Base-by-base conservation (phyloP, 2,329 filamentous ascomycete genomes). In the Acephala macrosclerotiorum region DNA sequence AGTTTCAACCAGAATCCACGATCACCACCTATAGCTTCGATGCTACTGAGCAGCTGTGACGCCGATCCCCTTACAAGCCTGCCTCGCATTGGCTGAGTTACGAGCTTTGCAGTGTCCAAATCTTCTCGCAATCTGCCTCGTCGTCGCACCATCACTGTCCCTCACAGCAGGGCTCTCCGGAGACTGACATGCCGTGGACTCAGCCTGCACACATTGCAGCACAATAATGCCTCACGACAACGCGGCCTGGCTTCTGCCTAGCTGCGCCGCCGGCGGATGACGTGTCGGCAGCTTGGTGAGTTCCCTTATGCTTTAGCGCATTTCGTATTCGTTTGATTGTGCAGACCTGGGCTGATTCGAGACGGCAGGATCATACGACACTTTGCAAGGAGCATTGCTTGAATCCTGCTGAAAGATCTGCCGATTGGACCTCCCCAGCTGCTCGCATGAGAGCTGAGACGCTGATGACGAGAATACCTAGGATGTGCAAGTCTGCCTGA, bases 71-170 rank as follows among this genome's bases (percentile, higher is more conserved):
- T n/a, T n/a, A 26, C 8, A n/a, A 61, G 14, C 40, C 16, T 22
- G 29, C 56, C 56, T 68, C 58, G 64, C 51, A 66, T 66, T 66
- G 56, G 66, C 59, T 40, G 25, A 68, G 56, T 66, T 70, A 68
- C 61, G 61, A 68, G 68, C 62, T 33, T 40, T 68, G 51, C 51
- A 35, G 38, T 61, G 58, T 38, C 22, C 58, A n/a, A 45, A n/a
- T n/a, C 16, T 56, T 67, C 53, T 20, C 60, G 65, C 55, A 53
- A 58, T 66, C 53, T 29, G n/a, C n/a, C n/a, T n/a, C n/a, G n/a
- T n/a, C n/a, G n/a, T n/a, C n/a, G n/a, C n/a, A n/a, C n/a, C n/a
- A 69, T 69, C 47, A 69, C 61, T 47, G 57, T 16, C 47, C 40
- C 56, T 64, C 36, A 62, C 57, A 20, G 49, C 49, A 33, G 4